A percentile compares a stretch with the other conserved stretches of the same genome.
Conservation (phyloP, 1,139 yeast species). For the Yamadazyma sp. region DNA sequence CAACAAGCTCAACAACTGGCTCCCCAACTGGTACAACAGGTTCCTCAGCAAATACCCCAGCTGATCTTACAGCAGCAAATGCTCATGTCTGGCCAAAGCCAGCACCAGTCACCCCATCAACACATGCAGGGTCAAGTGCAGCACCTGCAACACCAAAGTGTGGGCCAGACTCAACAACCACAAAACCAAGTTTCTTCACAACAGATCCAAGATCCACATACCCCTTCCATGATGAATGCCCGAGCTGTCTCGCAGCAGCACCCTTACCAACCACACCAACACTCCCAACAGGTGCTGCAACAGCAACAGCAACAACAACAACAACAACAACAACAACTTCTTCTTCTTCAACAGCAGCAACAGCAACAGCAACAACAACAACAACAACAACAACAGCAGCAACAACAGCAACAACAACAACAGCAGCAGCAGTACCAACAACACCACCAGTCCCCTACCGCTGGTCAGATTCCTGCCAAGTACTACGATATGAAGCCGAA, state of each 20-base stretch:
- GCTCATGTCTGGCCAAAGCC: constrained; percentile 12
- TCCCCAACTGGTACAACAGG: constrained; percentile 1
- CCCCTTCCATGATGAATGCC: constrained; percentile 2
- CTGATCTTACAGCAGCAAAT: constrained; percentile 3
- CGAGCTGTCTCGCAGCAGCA: constrained; percentile 5
- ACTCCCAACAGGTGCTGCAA: constrained; percentile 1
- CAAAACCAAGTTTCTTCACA: constrained; percentile 8
- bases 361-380: constrained; percentile 10
- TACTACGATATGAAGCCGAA: constrained; percentile 1
- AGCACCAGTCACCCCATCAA: constrained; percentile 12
- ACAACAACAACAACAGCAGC: constrained; percentile 11
- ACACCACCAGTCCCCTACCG: not conserved
- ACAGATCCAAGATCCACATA: constrained; percentile 11
- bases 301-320: not conserved
- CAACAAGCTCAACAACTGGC: not conserved
- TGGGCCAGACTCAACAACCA: constrained; percentile 10
- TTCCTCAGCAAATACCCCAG: not conserved
- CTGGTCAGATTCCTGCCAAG: not conserved
- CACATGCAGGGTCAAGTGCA: not conserved
- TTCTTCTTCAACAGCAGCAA: constrained; percentile 14
- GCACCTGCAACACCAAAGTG: constrained; percentile 3
- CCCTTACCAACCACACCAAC: constrained; percentile 4
- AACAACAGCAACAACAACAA: constrained; percentile 7
- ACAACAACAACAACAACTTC: constrained; percentile 5
- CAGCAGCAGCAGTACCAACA: constrained; percentile 8